Evolutionary conservation across 306 rosid species (phyloP).

Genomic region (Cucurbita moschata): DNA sequence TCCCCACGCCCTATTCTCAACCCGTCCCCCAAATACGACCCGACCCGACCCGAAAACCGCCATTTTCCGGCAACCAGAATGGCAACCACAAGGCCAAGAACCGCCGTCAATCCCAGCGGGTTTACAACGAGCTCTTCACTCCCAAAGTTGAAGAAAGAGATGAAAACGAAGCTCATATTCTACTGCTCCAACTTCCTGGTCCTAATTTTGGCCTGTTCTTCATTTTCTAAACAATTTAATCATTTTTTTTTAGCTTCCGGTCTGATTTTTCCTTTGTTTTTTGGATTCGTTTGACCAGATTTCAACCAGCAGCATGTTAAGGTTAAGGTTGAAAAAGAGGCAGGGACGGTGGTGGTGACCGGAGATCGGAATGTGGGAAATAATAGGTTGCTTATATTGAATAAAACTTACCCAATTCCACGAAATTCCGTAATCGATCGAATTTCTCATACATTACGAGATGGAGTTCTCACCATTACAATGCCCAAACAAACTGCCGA

Average conservation of each 20-base stretch:
- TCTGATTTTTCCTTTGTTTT: no score
- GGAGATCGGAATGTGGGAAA: neutral
- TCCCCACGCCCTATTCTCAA: neutral
- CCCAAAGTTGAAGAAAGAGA: neutral
- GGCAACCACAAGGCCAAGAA: neutral
- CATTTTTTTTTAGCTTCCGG: no score
- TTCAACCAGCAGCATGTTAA: neutral
- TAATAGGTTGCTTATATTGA: neutral
- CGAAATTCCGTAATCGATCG: neutral
- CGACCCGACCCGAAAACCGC: neutral
- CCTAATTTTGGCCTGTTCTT: neutral
- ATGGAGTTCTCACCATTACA: neutral
- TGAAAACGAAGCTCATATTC: neutral
- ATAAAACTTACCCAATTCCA: neutral
- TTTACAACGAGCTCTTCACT: neutral
- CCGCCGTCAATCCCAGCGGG: neutral
- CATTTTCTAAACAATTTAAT: neutral
- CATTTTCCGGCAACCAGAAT: neutral
- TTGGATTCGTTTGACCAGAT: neutral
- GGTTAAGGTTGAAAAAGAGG: neutral
- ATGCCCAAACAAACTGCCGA: neutral
- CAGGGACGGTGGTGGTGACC: neutral
- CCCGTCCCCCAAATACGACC: neutral
- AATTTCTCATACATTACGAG: neutral
- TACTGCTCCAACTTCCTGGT: neutral